Base-by-base conservation (phyloP, 148 eudicot species). In the Rhododendron griersonianum region DNA sequence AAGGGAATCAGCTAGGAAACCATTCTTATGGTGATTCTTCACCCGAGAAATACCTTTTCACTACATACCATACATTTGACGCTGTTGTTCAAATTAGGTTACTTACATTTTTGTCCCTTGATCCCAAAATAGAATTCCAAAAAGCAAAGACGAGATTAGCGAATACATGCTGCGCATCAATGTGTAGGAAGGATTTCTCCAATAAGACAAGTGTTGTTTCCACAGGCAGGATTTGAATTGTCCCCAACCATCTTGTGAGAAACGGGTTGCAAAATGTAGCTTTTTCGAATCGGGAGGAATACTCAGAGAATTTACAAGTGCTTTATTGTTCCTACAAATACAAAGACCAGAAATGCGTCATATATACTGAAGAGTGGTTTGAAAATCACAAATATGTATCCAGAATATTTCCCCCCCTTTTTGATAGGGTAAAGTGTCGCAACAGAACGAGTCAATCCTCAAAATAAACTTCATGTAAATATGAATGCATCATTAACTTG, bases 161-260 rank as follows among this genome's bases (percentile, higher is more conserved):
- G 87, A 77, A 85, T 83, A 88, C 23, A 88, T 35, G 37, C 86
- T 79, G 81, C 98, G 95, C 88, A 53, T 86, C 89, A 95, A 86
- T 88, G 90, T 95, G 90, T 93, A 95, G 28, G 95, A 86, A 82
- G 97, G 98, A 88, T 91, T 95, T 91, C 98, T 92, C 98, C 98
- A 95, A 78, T 95, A 95, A 80, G 97, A 94, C 88, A 84, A 87
- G 84, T 91, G 86, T 59, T 92, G 98, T 87, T 95, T 95, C 98
- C 98, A 95, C 21, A 95, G 86, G 84, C 98, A 95, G 76, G 89
- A 86, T 87, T 91, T 93, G 86, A 92, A 95, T 79, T 94, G 98
- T 74, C 84, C 92, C 98, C 96, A 95, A 80, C 94, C 91, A 87
- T 89, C 91, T 84, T 89, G 92, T 28, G 98, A 73, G 78, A 90